Conservation (phyloP, 768 basidiomycete genomes). For the Serendipita sp. region DNA sequence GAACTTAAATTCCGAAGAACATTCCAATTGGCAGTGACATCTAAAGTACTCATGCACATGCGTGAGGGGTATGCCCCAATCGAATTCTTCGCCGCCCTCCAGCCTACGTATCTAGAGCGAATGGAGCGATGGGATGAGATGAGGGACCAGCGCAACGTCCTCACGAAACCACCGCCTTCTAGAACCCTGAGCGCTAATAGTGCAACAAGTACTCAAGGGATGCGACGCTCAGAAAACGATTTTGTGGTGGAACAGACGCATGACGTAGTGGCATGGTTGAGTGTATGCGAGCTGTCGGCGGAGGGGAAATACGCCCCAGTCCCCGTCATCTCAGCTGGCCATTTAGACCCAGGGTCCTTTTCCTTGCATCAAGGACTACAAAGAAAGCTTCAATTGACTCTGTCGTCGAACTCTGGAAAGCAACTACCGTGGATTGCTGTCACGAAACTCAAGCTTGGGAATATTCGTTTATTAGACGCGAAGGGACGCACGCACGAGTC, state of each 20-base stretch:
- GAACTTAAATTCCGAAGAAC: conserved; percentile 72
- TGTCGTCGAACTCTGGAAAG: conserved; percentile 77
- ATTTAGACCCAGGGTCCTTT: conserved; percentile 72
- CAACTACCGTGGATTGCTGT: conserved; percentile 80
- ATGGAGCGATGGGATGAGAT: conserved; percentile 90
- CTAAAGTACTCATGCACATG: conserved; percentile 57
- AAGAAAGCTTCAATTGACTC: conserved; percentile 54
- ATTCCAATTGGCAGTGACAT: conserved; percentile 61
- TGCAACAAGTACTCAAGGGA: conserved; percentile 31
- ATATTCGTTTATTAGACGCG: conserved; percentile 69
- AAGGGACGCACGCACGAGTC: conserved; percentile 73
- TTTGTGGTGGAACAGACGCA: conserved; percentile 77
- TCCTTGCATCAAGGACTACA: conserved; percentile 88
- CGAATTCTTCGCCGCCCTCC: conserved; percentile 76
- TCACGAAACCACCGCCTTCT: conserved; percentile 3
- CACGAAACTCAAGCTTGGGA: conserved; percentile 59
- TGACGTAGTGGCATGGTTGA: conserved; percentile 78
- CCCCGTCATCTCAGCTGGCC: conserved; percentile 54
- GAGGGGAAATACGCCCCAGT: conserved; percentile 74
- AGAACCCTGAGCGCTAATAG: not conserved
- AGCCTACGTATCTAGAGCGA: conserved; percentile 70
- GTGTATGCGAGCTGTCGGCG: conserved; percentile 72
- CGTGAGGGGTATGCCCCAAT: conserved; percentile 67
- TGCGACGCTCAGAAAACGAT: conserved; percentile 88
- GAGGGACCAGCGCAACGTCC: conserved; percentile 49